phyloP scores from a whole-genome alignment of 495 filamentous ascomycete genomes.

The Annulohypoxylon bovei region DNA sequence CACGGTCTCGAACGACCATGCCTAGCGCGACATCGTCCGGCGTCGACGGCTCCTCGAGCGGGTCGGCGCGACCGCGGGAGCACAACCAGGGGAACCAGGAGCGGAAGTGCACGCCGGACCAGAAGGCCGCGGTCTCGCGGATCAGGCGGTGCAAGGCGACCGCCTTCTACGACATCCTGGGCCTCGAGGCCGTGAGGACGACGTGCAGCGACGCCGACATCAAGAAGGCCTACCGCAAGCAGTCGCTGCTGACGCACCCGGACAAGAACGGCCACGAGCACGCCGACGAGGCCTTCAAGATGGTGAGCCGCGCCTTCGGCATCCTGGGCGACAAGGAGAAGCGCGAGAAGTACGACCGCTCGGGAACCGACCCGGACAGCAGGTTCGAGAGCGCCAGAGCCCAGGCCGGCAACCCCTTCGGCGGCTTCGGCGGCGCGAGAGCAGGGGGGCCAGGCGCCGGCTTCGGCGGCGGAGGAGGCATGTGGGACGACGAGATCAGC shows the following conservation, averaged over 20 bases:
- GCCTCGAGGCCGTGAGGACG: constrained; percentile 65
- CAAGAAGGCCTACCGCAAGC: constrained; percentile 94
- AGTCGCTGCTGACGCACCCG: constrained; percentile 88
- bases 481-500: constrained; percentile 91
- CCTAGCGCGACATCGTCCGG: constrained; percentile 80
- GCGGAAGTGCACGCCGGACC: constrained; percentile 86
- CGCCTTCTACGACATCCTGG: constrained; percentile 91
- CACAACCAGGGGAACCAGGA: constrained; percentile 96
- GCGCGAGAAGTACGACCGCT: constrained; percentile 83
- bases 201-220: constrained; percentile 81
- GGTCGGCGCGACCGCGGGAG: constrained; percentile 75
- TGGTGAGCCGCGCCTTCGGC: constrained; percentile 93
- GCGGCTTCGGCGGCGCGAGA: constrained; percentile 68
- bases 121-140: constrained; percentile 87
- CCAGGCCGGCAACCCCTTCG: constrained; percentile 72
- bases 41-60: constrained; percentile 67
- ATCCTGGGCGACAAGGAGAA: constrained; percentile 94
- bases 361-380: constrained; percentile 90
- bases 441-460: constrained; percentile 44
- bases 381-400: constrained; percentile 73
- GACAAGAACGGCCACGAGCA: constrained; percentile 98
- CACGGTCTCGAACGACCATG: constrained; percentile 61
- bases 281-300: constrained; percentile 98
- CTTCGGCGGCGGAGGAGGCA: constrained; percentile 65
- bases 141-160: constrained; percentile 85